Evolutionary conservation across 495 filamentous ascomycete species (phyloP), one percentile per base, ranked within the genome.

Genomic region (Aspergillus panamensis): DNA sequence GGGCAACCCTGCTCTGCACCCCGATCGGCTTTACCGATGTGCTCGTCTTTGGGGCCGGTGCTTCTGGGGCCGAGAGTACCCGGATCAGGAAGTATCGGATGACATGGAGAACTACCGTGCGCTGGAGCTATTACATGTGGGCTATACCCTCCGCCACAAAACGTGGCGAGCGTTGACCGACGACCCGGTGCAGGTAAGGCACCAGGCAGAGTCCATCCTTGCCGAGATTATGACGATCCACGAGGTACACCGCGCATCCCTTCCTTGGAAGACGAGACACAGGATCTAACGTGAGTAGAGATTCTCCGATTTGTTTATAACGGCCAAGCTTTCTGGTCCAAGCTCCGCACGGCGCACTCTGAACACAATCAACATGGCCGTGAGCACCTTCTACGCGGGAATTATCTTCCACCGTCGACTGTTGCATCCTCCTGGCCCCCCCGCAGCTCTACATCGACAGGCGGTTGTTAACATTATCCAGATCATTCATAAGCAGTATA

Each of bases 51-150:
- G 74, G 74, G 71, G 71, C 4, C 66, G 74, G 16, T 77, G 74
- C 50, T 75, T 74, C 53, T 81, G 75, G 73, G 76, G 72, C 8
- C 60, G 67, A 25, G 63, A 68, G 7, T 82, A 82, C 59, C 79
- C 78, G 0, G 71, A 77, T 21, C 66, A 73, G 14, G 70, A 82
- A 59, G 66, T 73, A 14, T 60, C 72, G 9, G 79, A 82, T 56
- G 79, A 82, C 56, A 73, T 78, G 32, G 71, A 80, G 52, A 81
- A 82, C 54, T 73, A 75, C 48, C 66, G 73, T 29, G 74, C 63
- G 1, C 53, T 77, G 12, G 74, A 77, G 45, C 58, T 77, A 10
- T 52, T 77, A 9, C 74, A 77, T 45, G 55, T 59, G 3, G 72
- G 63, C 1, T 66, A 72, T 40, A 62, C 62, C 25, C 58, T 80